These are phyloP conservation scores for Elongisporangium prolatum DNA, from an alignment of 352 stramenopile genomes.

Conservation along the genomic window DNA sequence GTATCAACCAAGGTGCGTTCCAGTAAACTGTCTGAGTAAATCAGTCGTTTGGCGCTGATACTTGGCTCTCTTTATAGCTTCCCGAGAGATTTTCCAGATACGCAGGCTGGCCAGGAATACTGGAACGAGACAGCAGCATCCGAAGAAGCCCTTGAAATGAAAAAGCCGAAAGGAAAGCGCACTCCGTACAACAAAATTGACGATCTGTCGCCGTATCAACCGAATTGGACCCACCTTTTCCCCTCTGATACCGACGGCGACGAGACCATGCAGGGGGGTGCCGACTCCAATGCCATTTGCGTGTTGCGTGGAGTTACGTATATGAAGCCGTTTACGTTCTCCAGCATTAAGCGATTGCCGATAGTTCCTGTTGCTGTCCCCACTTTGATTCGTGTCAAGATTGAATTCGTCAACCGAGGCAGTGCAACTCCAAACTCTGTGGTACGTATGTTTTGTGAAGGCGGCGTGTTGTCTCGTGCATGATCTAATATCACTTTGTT, in stretches of 20 bases:
- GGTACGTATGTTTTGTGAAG: slow-evolving; percentile 35
- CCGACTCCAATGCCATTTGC: slow-evolving; percentile 22
- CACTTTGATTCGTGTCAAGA: slow-evolving; percentile 60
- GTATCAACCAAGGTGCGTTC: slow-evolving; percentile 33
- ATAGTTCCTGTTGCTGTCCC: slow-evolving; percentile 55
- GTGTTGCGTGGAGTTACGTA: slow-evolving; percentile 59
- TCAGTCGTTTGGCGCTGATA: neutral
- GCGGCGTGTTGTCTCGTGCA: no score
- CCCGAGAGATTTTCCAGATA: slow-evolving; percentile 74
- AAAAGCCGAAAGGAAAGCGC: slow-evolving; percentile 70
- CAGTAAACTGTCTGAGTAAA: neutral
- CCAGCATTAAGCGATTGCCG: slow-evolving; percentile 4
- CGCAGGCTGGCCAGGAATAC: slow-evolving; percentile 41
- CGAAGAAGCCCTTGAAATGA: slow-evolving; percentile 20
- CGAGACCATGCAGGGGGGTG: slow-evolving; percentile 7
- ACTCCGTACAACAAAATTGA: slow-evolving; percentile 57
- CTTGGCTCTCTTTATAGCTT: slow-evolving; percentile 36
- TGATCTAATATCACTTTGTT: slow-evolving; percentile 2
- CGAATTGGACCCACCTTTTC: slow-evolving; percentile 54
- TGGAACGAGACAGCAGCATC: slow-evolving; percentile 33
- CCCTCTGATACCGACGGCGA: neutral
- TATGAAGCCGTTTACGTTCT: slow-evolving; percentile 74
- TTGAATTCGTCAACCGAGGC: slow-evolving; percentile 51
- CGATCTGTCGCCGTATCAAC: slow-evolving; percentile 54
- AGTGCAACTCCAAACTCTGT: slow-evolving; percentile 55